Evolutionary conservation across 2,329 filamentous ascomycete genomes (phyloP).

Genomic region (Allantophomopsis cytisporea): DNA sequence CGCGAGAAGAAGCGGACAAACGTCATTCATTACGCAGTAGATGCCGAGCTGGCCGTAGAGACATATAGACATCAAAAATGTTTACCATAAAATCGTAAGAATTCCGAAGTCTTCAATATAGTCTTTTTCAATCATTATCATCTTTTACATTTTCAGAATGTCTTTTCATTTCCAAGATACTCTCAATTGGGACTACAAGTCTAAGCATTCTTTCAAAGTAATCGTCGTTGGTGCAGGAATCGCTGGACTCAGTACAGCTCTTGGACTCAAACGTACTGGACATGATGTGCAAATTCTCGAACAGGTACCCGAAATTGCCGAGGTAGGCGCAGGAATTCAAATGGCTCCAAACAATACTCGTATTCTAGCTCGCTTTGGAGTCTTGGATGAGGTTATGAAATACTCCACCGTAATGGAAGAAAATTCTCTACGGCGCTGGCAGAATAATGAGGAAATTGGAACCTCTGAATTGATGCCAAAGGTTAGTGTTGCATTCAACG

Average conservation of each 20-base stretch:
- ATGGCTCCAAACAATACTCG: constrained; percentile 16
- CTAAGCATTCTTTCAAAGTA: constrained; percentile 1
- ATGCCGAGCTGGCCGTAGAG: too few relatives aligned
- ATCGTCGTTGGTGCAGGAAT: constrained; percentile 28
- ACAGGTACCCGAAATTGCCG: constrained; percentile 22
- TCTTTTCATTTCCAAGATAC: neutral
- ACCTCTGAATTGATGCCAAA: constrained; percentile 1
- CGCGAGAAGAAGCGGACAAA: too few relatives aligned
- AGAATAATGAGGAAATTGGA: constrained; percentile 3
- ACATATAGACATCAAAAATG: too few relatives aligned
- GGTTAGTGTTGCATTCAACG: too few relatives aligned
- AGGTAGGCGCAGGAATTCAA: constrained; percentile 20
- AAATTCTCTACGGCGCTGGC: constrained; percentile 7
- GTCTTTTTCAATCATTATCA: too few relatives aligned
- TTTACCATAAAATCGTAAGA: too few relatives aligned
- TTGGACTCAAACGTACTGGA: constrained; percentile 14
- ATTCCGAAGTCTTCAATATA: too few relatives aligned
- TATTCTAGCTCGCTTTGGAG: constrained; percentile 10
- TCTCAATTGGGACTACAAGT: neutral
- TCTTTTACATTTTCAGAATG: too few relatives aligned
- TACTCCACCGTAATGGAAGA: constrained; percentile 15
- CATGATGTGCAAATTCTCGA: constrained; percentile 28
- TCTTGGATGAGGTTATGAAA: constrained; percentile 4
- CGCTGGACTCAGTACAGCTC: constrained; percentile 23
- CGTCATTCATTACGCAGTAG: too few relatives aligned